Conservation (phyloP, 1,284 basidiomycete species). For the Cerrena zonata region DNA sequence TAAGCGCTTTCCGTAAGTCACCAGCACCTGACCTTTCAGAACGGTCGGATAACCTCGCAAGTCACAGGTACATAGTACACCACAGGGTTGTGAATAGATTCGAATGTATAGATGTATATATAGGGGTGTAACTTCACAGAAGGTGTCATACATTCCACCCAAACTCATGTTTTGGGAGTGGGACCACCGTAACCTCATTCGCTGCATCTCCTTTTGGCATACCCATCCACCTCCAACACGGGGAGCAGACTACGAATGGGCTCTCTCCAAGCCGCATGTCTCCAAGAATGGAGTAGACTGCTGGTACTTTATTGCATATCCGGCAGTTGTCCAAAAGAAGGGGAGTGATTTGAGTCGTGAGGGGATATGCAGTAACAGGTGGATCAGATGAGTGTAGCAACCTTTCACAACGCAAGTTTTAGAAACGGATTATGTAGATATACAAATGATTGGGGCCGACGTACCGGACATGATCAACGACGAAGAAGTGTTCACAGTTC, state of each 20-base stretch:
- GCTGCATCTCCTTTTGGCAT: slow-evolving; percentile 35
- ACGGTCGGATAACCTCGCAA: too few species aligned
- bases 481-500: slow-evolving; percentile 73
- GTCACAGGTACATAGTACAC: too few species aligned
- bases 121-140: too few species aligned
- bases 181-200: slow-evolving; percentile 41
- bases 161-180: slow-evolving; percentile 42
- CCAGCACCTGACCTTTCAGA: too few species aligned
- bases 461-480: slow-evolving; percentile 69
- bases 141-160: slow-evolving; percentile 23
- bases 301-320: slow-evolving; percentile 64
- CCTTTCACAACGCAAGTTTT: slow-evolving; percentile 40
- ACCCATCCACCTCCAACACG: slow-evolving; percentile 71
- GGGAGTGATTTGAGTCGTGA: slow-evolving; percentile 60
- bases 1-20: neutral
- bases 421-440: too few species aligned
- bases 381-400: slow-evolving; percentile 53
- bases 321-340: slow-evolving; percentile 58
- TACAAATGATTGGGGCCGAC: too few species aligned
- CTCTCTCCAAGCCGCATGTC: slow-evolving; percentile 71
- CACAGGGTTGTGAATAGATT: too few species aligned
- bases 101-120: too few species aligned
- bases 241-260: slow-evolving; percentile 63
- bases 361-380: slow-evolving; percentile 47
- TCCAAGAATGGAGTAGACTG: slow-evolving; percentile 56